Evolutionary conservation across 768 basidiomycete species (phyloP), one percentile per base, ranked within the genome.

Genomic region (Boletus tylopilopsis): DNA sequence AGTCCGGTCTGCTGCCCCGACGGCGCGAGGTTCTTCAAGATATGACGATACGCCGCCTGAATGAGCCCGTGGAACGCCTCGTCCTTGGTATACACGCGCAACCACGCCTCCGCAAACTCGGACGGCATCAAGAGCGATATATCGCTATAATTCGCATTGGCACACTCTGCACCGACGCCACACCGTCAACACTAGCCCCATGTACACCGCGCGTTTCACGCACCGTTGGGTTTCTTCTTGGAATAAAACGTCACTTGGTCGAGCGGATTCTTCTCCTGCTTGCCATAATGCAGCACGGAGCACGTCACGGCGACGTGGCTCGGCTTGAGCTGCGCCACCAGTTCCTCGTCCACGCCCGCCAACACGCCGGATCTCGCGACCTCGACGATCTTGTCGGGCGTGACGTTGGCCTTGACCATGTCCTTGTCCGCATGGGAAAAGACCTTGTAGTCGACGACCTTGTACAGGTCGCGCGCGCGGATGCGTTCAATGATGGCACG

Each of bases 21-120:
- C 37, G 60, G 46, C 0, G 39, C 54, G 22, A 72, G 56, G 2
- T 35, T 15, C 42, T 57, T 57, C 4, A 77, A 45, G 4, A 79
- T 67, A 7, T 68, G 59, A 11, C 83, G 76, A 60, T 84, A 91
- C 0, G 82, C 90, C 0, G 75, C 76, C 59, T 90, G 88, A 4
- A 91, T 74, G 10, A 87, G 67, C 2, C 80, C 80, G 35, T 75
- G 75, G 59, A 78, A 84, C 27, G 56, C 55, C 1, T 52, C 60
- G n/a, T 86, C 78, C 62, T 84, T 82, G 38, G 87, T 85, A 59
- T 81, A 92, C 5, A 90, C 68, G 13, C 86, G 74, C 33, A 90
- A 64, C 34, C 80, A 73, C n/a, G 82, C 71, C 64, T 92, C 90
- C 0, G 77, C 84, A 53, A 88, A 89, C n/a, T 61, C 65, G 0